Evolutionary conservation across 2,329 filamentous ascomycete genomes (phyloP), one percentile per base, ranked within the genome.

Genomic region (Verticillium longisporum): DNA sequence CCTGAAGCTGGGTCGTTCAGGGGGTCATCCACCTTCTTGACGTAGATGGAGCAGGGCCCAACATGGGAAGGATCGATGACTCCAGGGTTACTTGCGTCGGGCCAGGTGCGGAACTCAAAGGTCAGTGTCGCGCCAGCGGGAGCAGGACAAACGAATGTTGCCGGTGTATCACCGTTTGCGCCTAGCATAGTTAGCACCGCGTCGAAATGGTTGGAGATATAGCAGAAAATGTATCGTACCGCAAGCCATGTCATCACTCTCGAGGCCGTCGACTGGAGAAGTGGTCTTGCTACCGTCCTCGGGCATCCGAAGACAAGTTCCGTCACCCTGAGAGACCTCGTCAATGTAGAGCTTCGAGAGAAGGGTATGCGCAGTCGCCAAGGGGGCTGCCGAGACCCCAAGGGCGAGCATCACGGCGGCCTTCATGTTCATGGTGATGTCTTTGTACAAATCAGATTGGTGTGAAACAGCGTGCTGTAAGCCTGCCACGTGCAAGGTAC

Each of bases 41-140:
- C 78, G 73, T 92, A 92, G 31, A 92, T 83, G 33, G 88, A 83
- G 69, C 88, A 90, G 57, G 89, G 88, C 0, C 89, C 89, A 70
- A 84, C 81, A 73, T 88, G 87, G 37, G 80, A 82, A 11, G 70
- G 68, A 69, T 88, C 88, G 61, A 92, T 81, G 61, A 79, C 74
- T 26, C 83, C 82, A 3, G 82, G 78, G 37, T 78, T 69, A 32
- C 78, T 73, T 55, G 79, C 81, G 69, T 87, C 79, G 55, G 88
- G 80, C 73, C 79, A 86, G 61, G 79, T 74, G 62, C 87, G 86
- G 76, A 85, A 90, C 69, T 89, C 81, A 68, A 92, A 89, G 14
- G 84, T 87, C 61, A 91, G 74, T 21, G 79, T 82, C 33, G 82
- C 77, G 56, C 83, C 84, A 5, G 83, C 79, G 1, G 73, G 61